Evolutionary conservation across 225 moss, liverwort and hornwort species (phyloP), one percentile per base, ranked within the genome.

Genomic region (Polytrichum formosum): DNA sequence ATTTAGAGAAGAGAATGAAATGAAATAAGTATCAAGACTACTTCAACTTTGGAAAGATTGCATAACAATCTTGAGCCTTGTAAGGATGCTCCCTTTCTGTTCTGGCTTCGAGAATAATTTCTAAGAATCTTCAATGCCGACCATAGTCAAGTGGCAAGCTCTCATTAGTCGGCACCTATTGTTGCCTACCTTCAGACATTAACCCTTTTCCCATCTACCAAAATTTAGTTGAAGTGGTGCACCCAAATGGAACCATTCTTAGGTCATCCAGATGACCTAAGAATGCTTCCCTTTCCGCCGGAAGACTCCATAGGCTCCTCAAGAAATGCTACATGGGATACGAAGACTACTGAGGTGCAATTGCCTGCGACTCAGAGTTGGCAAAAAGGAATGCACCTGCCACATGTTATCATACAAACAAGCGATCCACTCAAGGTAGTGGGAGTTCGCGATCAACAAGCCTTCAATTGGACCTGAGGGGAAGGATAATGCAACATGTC

Each of bases 381-480:
- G 9, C 5, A 18, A 69, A 22, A n/a, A 53, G n/a, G 20, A 26
- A 66, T 18, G 19, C 58, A 62, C 20, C 20, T 26, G 5, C 56
- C 21, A n/a, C 56, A 56, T 21, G 56, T 5, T 56, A 18, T 1
- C 7, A 21, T 7, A n/a, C 19, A 56, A 56, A 56, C 56, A 56
- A 18, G 18, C 5, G 19, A 4, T 56, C 19, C n/a, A 56, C 6
- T 18, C 18, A 20, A 20, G 19, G n/a, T 4, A 62, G 62, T 28
- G 26, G 6, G 5, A 29, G 30, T 0, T 7, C 6, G 7, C 6
- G 31, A 33, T 64, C 16, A 62, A 28, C 21, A 27, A 21, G 78
- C 87, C 87, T 87, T 63, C 74, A 87, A 76, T 62, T 79, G 72
- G 62, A 84, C 87, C 0, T 28, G 35, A 0, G 83, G 83, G 64